Evolutionary conservation across 305 asterid genomes (phyloP).

Genomic region (Fraxinus velutina): DNA sequence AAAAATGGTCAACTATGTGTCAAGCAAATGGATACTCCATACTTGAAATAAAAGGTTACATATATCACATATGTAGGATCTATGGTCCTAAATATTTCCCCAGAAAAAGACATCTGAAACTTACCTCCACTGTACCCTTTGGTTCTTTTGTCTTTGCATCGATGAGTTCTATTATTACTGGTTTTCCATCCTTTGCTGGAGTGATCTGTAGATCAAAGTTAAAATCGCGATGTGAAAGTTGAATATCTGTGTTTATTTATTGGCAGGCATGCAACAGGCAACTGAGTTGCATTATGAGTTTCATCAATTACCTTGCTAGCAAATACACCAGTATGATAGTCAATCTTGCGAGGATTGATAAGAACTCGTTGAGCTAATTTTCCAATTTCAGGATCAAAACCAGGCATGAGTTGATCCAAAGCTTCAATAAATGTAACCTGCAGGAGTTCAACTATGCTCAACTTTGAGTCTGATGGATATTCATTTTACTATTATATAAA

Average conservation of each 20-base stretch:
- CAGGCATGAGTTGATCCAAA: conserved; percentile 94
- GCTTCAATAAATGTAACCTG: conserved; percentile 96
- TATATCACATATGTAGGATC: conserved; percentile 20
- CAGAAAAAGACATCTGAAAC: conserved; percentile 22
- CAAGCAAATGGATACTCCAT: conserved; percentile 10
- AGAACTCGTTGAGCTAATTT: conserved; percentile 90
- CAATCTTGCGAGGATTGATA: conserved; percentile 87
- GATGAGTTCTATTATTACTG: conserved; percentile 85
- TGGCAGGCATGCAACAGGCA: conserved; percentile 9
- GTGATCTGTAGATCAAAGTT: conserved; percentile 53
- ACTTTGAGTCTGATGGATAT: conserved; percentile 27
- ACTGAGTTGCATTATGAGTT: conserved; percentile 7
- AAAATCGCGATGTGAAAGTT: neutral
- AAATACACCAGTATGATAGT: conserved; percentile 82
- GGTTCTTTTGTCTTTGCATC: conserved; percentile 96
- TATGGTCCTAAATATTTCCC: conserved; percentile 21
- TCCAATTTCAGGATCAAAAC: conserved; percentile 95
- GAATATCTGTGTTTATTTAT: conserved; percentile 5
- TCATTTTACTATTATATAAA: conserved; percentile 9
- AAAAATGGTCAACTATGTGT: conserved; percentile 1
- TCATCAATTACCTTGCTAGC: conserved; percentile 77
- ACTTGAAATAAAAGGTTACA: conserved; percentile 4
- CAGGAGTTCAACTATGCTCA: conserved; percentile 31
- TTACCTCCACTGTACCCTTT: conserved; percentile 79
- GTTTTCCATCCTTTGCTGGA: conserved; percentile 92